Evolutionary conservation across 176 grass and related monocot species (phyloP), one percentile per base, ranked within the genome.

Genomic region (Lolium multiflorum): DNA sequence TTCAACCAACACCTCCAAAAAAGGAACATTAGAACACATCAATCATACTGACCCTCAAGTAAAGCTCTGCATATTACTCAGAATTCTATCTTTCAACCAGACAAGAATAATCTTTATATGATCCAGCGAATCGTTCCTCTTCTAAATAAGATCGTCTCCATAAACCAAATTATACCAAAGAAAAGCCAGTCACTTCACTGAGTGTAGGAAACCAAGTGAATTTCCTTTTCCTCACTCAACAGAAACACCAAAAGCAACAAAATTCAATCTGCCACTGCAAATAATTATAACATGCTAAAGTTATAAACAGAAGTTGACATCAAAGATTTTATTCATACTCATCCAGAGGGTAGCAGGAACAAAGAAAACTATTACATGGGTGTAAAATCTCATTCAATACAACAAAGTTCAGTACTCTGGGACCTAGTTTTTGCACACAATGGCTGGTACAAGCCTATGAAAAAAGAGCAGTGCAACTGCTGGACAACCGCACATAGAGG

Each of bases 341-440:
- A 56, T 28, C 52, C 54, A 56, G 7, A 57, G 12, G 24, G 17
- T 70, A 9, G 5, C 79, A 64, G 84, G 79, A 78, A 47, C 44
- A 79, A 9, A 25, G 21, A 35, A 61, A 16, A 50, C 1, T 50
- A 71, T 7, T 39, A 73, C 80, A 83, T 46, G 7, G 39, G 47
- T 76, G 47, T 44, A 22, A 18, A 67, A 20, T 20, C 5, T 20
- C 16, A 54, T 61, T 31, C 20, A 39, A 80, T 68, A 84, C 89
- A 69, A 22, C 58, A 76, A 44, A 60, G 60, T 11, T 51, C n/a
- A 44, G 18, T 61, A 62, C 49, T 3, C 43, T 25, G 20, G 8
- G 22, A 46, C 76, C 57, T 84, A 84, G 80, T 88, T 68, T 46
- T 9, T n/a, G n/a, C 41, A 7, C 73, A 86, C 50, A 31, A 25